phyloP scores from a whole-genome alignment of 2,329 filamentous ascomycete species.

The Teratosphaeriaceae sp. region DNA sequence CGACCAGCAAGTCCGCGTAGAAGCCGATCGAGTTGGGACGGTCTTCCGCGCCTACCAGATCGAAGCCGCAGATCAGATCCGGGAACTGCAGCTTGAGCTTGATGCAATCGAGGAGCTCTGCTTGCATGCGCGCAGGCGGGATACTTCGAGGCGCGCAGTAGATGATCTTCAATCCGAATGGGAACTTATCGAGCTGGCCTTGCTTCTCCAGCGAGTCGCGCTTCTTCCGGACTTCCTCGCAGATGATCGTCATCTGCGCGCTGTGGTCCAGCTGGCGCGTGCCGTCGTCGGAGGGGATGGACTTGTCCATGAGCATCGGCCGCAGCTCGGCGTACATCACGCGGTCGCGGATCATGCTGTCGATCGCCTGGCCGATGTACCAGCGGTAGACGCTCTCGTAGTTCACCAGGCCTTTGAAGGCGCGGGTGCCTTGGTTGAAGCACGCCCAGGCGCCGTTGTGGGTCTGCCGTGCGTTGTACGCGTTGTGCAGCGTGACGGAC shows the following conservation, averaged over 20 bases:
- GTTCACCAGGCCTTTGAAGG: slow-evolving; percentile 67
- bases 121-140: slow-evolving; percentile 38
- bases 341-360: slow-evolving; percentile 56
- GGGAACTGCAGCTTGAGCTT: slow-evolving; percentile 52
- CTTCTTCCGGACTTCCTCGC: slow-evolving; percentile 49
- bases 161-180: slow-evolving; percentile 60
- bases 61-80: slow-evolving; percentile 61
- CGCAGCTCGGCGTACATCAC: slow-evolving; percentile 67
- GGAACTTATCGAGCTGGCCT: slow-evolving; percentile 42
- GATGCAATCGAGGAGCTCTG: slow-evolving; percentile 56
- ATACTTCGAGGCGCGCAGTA: slow-evolving; percentile 65
- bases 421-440: slow-evolving; percentile 64
- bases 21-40: slow-evolving; percentile 53
- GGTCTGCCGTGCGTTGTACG: slow-evolving; percentile 20
- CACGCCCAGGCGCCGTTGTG: slow-evolving; percentile 45
- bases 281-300: slow-evolving; percentile 55
- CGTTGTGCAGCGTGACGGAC: slow-evolving; percentile 17
- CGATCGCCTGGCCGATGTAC: slow-evolving; percentile 55
- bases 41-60: slow-evolving; percentile 63
- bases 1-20: slow-evolving; percentile 52
- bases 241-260: slow-evolving; percentile 56
- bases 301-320: slow-evolving; percentile 63
- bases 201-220: slow-evolving; percentile 32
- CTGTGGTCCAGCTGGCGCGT: slow-evolving; percentile 45
- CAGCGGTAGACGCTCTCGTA: slow-evolving; percentile 56